Evolutionary conservation across 345 rosid genomes (phyloP), one percentile per base, ranked within the genome.

Genomic region (Kandelia obovata): DNA sequence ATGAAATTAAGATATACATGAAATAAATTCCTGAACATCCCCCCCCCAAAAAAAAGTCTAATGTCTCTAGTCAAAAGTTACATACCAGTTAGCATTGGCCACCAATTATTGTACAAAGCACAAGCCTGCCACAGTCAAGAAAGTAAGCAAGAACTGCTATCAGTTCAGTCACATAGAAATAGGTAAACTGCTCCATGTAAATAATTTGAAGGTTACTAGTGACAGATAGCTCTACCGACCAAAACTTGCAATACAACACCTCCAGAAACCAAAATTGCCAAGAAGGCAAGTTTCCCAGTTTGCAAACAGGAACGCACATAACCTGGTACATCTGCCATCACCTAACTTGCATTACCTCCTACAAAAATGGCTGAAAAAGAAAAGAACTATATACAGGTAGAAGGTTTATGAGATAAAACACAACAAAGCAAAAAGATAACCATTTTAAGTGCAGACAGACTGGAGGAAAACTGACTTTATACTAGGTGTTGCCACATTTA

Each of bases 31-130:
- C 27, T 30, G 58, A 71, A 4, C 21, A 21, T 21, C 21, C 21
- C 21, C 21, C 21, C 21, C 21, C 19, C 20, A 37, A 5, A 72
- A 53, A n/a, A 51, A 66, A 55, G 21, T 17, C 11, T 28, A 27
- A 25, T 8, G 62, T 10, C 27, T 30, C 47, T 20, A 28, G 23
- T 4, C 58, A 31, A 53, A 31, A 66, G 21, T 58, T 46, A 67
- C 86, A 81, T 79, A 89, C 97, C 83, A 68, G 89, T 79, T 53
- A 94, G 82, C 98, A 95, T 89, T 47, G 97, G 96, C 99, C 99
- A 91, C 99, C 99, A 95, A 52, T 91, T 95, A 79, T 87, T 35
- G 64, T 87, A 95, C 79, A 95, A 61, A 61, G 97, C 99, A 78
- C 99, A 94, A 51, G 98, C 96, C 98, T 91, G 82, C 74, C 60